These are phyloP conservation scores for Mortierella sp. DNA, from an alignment of 371 early-diverging fungal genomes.

Conservation along the genomic window DNA sequence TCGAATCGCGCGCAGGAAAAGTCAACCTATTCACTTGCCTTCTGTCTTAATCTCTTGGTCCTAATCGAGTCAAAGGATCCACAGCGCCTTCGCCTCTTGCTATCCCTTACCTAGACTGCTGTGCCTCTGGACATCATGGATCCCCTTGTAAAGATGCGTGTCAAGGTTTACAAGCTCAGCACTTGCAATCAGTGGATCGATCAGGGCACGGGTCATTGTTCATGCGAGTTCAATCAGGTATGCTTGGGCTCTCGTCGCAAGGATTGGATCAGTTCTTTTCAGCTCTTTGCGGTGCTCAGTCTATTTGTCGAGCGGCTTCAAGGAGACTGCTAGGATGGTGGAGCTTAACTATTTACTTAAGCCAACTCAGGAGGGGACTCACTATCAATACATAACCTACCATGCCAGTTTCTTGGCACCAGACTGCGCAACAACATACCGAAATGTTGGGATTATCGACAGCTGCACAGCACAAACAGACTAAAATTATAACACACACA, in stretches of 20 bases:
- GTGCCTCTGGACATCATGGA: constrained; percentile 39
- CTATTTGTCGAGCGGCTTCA: background rate
- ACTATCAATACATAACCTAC: background rate
- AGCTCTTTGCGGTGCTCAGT: background rate
- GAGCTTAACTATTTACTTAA: background rate
- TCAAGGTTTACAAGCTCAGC: constrained; percentile 85
- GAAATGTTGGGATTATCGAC: background rate
- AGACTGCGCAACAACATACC: background rate
- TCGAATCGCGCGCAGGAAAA: background rate
- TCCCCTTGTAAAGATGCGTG: constrained; percentile 65
- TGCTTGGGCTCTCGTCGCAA: background rate
- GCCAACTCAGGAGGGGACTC: background rate
- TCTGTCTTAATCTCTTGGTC: background rate
- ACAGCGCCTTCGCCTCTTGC: constrained; percentile 8
- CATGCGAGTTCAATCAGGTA: constrained; percentile 69
- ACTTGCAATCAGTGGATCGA: constrained; percentile 80
- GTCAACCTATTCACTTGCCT: background rate
- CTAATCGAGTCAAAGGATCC: constrained; percentile 12
- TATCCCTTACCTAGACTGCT: constrained; percentile 7
- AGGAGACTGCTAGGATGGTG: background rate
- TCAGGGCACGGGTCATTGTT: constrained; percentile 84
- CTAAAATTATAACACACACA: background rate
- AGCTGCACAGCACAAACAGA: no score
- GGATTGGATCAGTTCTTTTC: background rate
- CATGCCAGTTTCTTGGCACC: background rate